Percentiles rank a stretch among this genome's conserved stretches.
phyloP scores from a whole-genome alignment of 2,329 filamentous ascomycete species.

The Macrophomina pseudophaseolina region DNA sequence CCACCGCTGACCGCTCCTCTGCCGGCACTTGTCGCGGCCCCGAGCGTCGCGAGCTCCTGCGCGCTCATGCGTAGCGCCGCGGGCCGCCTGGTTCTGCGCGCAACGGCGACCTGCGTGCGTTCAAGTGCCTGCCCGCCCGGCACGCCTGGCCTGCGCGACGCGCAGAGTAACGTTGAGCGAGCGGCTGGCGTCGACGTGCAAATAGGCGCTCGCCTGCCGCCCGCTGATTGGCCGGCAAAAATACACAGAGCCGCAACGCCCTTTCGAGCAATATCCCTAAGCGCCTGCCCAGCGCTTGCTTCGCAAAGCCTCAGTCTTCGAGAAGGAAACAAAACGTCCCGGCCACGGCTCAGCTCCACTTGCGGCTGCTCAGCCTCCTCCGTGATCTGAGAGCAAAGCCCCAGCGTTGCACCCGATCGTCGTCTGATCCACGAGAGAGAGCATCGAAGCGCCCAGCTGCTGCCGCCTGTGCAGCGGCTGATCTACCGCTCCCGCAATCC shows the following conservation, averaged over 20 bases:
- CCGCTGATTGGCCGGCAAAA: constrained; percentile 19
- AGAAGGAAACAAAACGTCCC: constrained; percentile 20
- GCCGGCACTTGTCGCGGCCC: constrained; percentile 14
- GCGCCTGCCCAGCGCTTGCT: constrained; percentile 8
- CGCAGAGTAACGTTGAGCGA: too few species aligned
- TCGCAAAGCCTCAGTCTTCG: constrained; percentile 3
- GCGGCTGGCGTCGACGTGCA: neutral
- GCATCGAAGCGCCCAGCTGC: constrained; percentile 12
- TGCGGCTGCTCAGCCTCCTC: constrained; percentile 22
- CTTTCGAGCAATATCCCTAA: constrained; percentile 10
- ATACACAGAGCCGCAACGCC: constrained; percentile 19
- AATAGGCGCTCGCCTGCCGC: constrained; percentile 19
- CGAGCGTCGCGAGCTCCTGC: neutral
- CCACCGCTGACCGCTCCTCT: constrained; percentile 8
- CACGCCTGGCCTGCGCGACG: neutral
- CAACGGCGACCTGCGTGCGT: constrained; percentile 14
- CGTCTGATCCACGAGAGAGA: constrained; percentile 19
- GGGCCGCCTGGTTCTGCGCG: constrained; percentile 1
- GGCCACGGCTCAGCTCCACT: constrained; percentile 10
- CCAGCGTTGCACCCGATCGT: constrained; percentile 18
- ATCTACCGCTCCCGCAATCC: constrained; percentile 10
- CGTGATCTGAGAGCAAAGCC: constrained; percentile 12
- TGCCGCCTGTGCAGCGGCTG: constrained; percentile 23
- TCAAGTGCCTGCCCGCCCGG: neutral
- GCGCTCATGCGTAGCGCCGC: neutral